phyloP scores from a whole-genome alignment of 2,329 filamentous ascomycete species.

The Colletotrichum lindemuthianum region DNA sequence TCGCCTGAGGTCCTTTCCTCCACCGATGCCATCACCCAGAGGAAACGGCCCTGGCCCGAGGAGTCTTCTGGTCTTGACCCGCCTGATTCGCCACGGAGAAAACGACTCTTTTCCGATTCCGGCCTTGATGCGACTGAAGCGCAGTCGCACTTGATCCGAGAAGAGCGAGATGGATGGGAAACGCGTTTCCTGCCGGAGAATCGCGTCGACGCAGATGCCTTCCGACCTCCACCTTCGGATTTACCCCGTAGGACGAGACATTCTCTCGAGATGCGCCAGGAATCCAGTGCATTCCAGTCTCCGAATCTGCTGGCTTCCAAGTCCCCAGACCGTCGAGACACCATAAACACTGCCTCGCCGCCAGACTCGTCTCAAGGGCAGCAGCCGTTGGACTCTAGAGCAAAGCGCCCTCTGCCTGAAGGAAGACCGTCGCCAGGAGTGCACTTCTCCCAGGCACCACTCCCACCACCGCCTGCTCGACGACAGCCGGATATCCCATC shows the following conservation, averaged over 20 bases:
- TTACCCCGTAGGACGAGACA: conserved; percentile 6
- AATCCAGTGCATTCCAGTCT: too few relatives aligned
- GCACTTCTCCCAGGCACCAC: too few relatives aligned
- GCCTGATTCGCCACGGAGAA: conserved; percentile 5
- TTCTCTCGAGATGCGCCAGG: too few relatives aligned
- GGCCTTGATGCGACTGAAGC: background rate
- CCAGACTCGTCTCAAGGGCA: too few relatives aligned
- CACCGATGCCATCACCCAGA: background rate
- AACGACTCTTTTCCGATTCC: conserved; percentile 7
- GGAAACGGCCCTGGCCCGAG: conserved; percentile 22
- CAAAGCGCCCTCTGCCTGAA: conserved; percentile 4
- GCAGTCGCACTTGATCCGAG: background rate
- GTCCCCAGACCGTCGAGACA: too few relatives aligned
- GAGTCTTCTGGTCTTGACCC: background rate
- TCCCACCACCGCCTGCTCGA: background rate
- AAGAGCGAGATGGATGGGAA: background rate
- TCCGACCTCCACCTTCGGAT: conserved; percentile 3
- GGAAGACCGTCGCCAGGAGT: background rate
- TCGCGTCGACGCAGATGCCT: background rate
- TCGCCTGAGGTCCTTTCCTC: conserved; percentile 4
- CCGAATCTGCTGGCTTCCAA: too few relatives aligned
- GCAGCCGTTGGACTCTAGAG: too few relatives aligned
- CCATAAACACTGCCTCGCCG: too few relatives aligned
- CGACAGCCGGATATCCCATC: background rate
- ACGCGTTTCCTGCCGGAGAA: conserved; percentile 12